Conservation (phyloP, 768 basidiomycete genomes). For the Leccinum disarticulatum region DNA sequence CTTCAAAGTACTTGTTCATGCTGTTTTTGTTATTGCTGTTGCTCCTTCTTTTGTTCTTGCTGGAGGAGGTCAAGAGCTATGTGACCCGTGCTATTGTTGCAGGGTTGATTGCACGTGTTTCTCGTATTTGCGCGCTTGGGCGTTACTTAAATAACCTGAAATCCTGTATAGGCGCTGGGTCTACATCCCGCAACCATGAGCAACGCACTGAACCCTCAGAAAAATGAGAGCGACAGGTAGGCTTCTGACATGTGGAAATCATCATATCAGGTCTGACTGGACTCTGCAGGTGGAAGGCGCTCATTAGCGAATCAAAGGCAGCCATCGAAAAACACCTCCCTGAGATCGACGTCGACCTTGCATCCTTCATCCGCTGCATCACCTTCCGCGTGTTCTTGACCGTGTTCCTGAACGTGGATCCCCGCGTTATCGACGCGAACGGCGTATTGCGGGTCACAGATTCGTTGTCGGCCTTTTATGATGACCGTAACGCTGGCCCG, state of each 20-base stretch:
- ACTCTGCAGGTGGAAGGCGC: slow-evolving; percentile 14
- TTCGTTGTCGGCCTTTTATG: slow-evolving; percentile 44
- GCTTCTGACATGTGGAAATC: background rate
- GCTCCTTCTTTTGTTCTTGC: background rate
- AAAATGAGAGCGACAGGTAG: slow-evolving; percentile 18
- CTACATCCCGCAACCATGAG: slow-evolving; percentile 11
- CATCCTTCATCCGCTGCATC: slow-evolving; percentile 43
- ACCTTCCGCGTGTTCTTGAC: slow-evolving; percentile 44
- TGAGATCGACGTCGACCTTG: slow-evolving; percentile 29
- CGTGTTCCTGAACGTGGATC: slow-evolving; percentile 40
- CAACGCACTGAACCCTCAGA: background rate
- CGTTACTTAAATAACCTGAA: slow-evolving; percentile 1
- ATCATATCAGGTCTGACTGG: slow-evolving; percentile 3
- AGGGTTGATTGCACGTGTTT: slow-evolving; percentile 18
- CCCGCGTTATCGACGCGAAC: slow-evolving; percentile 23
- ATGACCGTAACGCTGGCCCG: slow-evolving; percentile 28
- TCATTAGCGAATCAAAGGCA: slow-evolving; percentile 14
- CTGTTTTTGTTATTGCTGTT: slow-evolving; percentile 15
- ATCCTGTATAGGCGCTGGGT: slow-evolving; percentile 7
- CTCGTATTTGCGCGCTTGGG: slow-evolving; percentile 3
- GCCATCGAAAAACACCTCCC: slow-evolving; percentile 15
- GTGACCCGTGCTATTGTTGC: background rate
- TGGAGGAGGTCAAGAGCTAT: slow-evolving; percentile 1
- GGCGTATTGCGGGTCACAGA: slow-evolving; percentile 36
- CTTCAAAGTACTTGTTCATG: slow-evolving; percentile 15